Base-by-base conservation (phyloP, 495 filamentous ascomycete species). In the Talaromyces wortmannii region DNA sequence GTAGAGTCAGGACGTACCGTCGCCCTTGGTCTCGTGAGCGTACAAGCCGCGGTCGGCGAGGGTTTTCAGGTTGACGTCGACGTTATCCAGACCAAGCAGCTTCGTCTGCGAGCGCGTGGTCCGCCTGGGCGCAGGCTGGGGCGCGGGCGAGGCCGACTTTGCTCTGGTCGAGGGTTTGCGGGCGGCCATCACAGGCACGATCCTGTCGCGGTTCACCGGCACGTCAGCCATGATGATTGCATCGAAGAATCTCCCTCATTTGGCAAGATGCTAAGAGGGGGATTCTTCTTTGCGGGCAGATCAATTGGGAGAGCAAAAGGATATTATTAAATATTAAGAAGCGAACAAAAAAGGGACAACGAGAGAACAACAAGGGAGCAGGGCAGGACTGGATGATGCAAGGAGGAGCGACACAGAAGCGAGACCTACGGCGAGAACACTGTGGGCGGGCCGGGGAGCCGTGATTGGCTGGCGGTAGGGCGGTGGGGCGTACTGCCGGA, bases 101-200 rank as follows among this genome's bases (percentile, higher is more conserved):
- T 45, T 56, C 5, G 31, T 50, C 33, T 44, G 55, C 10, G 47
- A 45, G 31, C 47, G 55, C 32, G 47, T 50, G 10, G 45, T 40
- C 29, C 31, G 11, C 45, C 31, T 31, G 8, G 55, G 29, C 17
- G 59, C 55, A 57, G 57, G 29, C 55, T 53, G 62, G 60, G 65
- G 57, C 57, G 54, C 58, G 45, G 48, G 49, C 36, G 36, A 29
- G 32, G 17, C 46, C 48, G 45, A 18, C 31, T 40, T 30, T 48
- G 45, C 43, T 55, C 59, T 54, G 55, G 45, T 51, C 13, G 65
- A 55, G 54, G 61, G 60, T 55, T 64, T 62, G 55, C 64, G 60
- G 59, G 59, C 65, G 32, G 67, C 62, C 59, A 77, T 63, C 69
- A 77, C 70, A 58, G 74, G 74, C 64, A 77, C 72, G 56, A 77